Percentiles rank a stretch among this genome's conserved stretches.
phyloP scores from a whole-genome alignment of 2,329 filamentous ascomycete species.

The Paradendryphiella salina region DNA sequence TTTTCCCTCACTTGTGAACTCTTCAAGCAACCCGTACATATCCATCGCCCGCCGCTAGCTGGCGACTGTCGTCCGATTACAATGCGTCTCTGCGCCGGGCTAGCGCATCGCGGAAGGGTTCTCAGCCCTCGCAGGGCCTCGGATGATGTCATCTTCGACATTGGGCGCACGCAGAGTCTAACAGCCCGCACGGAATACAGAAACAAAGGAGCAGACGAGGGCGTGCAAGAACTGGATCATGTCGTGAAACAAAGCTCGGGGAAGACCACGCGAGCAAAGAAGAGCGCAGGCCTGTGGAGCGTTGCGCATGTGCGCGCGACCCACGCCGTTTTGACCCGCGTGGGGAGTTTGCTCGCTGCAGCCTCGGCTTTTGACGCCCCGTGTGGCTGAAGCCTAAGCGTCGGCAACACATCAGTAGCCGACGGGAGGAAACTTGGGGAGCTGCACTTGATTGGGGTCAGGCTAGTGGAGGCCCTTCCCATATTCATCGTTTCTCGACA shows the following conservation, averaged over 20 bases:
- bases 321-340: constrained; percentile 21
- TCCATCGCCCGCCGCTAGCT: constrained; percentile 17
- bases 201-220: background rate
- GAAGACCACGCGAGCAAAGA: constrained; percentile 6
- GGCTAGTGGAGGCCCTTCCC: no score
- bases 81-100: constrained; percentile 20
- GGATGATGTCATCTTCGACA: constrained; percentile 42
- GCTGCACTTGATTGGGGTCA: no score
- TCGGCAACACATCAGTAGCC: constrained; percentile 13
- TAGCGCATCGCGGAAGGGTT: constrained; percentile 32
- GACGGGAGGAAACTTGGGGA: background rate
- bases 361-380: constrained; percentile 23
- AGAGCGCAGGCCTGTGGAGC: constrained; percentile 4
- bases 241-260: constrained; percentile 2
- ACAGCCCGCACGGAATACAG: background rate
- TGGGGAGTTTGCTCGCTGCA: constrained; percentile 26
- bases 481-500: background rate
- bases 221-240: constrained; percentile 15
- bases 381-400: constrained; percentile 1
- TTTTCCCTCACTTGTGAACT: constrained; percentile 14
- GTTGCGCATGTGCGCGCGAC: constrained; percentile 20
- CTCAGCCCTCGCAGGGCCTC: constrained; percentile 35
- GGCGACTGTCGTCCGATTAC: constrained; percentile 3
- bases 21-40: constrained; percentile 37
- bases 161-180: constrained; percentile 4